Percentiles rank a stretch among this genome's conserved stretches.
Evolutionary conservation across 768 basidiomycete species (phyloP).

Genomic region (Lentinula edodes): DNA sequence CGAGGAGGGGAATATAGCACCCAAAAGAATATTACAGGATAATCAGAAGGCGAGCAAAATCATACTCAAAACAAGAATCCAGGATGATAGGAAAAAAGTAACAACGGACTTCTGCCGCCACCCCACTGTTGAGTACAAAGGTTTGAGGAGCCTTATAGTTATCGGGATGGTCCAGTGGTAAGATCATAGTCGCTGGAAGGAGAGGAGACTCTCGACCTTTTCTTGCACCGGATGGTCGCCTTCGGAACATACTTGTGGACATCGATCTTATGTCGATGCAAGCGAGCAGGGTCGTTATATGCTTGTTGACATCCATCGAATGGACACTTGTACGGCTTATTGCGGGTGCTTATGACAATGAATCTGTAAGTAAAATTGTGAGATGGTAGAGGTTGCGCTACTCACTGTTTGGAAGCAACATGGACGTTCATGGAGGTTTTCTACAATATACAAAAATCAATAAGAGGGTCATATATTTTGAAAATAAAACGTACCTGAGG

Average conservation of each 20-base stretch:
- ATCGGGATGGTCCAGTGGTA: too few relatives aligned
- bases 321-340: constrained; percentile 47
- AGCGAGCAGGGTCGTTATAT: constrained; percentile 63
- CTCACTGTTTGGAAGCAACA: constrained; percentile 46
- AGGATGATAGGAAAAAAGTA: too few relatives aligned
- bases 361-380: background rate
- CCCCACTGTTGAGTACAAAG: too few relatives aligned
- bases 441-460: constrained; percentile 18
- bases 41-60: too few relatives aligned
- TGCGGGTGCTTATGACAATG: constrained; percentile 42
- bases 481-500: constrained; percentile 25
- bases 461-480: background rate
- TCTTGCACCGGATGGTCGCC: constrained; percentile 25
- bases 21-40: too few relatives aligned
- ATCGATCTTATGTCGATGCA: constrained; percentile 53
- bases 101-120: too few relatives aligned
- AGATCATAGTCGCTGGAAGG: background rate
- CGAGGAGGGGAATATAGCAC: too few relatives aligned
- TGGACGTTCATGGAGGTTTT: constrained; percentile 57
- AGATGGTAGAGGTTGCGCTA: constrained; percentile 2
- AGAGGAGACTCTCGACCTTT: constrained; percentile 22
- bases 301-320: constrained; percentile 39
- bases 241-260: constrained; percentile 47
- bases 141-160: too few relatives aligned
- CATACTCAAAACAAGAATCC: too few relatives aligned